Evolutionary conservation across 2,329 filamentous ascomycete genomes (phyloP).

Genomic region (Aspergillus spinulosporus): DNA sequence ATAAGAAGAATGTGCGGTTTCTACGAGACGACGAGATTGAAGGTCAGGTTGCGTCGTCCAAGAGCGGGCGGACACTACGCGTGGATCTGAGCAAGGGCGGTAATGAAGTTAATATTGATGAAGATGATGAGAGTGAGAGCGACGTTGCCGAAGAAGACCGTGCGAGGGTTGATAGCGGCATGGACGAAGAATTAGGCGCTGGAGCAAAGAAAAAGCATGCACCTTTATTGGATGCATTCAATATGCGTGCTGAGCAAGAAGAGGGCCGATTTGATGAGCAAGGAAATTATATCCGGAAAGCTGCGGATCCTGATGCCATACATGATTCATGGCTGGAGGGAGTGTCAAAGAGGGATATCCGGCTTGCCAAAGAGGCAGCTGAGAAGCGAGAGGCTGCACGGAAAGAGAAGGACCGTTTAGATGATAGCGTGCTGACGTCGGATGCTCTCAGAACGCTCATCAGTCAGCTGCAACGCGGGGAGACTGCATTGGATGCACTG

Average conservation of each 20-base stretch:
- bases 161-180: conserved; percentile 70
- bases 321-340: conserved; percentile 94
- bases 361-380: conserved; percentile 79
- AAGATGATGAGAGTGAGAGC: conserved; percentile 56
- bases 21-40: conserved; percentile 67
- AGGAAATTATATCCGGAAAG: conserved; percentile 90
- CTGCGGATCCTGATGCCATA: conserved; percentile 80
- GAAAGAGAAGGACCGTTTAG: conserved; percentile 67
- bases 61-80: conserved; percentile 68
- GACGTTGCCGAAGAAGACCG: conserved; percentile 65
- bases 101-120: conserved; percentile 61
- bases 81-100: conserved; percentile 55
- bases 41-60: conserved; percentile 74
- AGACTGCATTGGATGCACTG: conserved; percentile 85
- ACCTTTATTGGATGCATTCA: conserved; percentile 93
- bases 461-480: conserved; percentile 69
- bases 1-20: conserved; percentile 63
- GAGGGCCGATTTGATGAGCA: conserved; percentile 88
- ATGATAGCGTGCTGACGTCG: conserved; percentile 71
- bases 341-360: conserved; percentile 90
- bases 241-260: conserved; percentile 85
- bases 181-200: conserved; percentile 87
- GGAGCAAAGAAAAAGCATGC: conserved; percentile 91
- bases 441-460: conserved; percentile 77
- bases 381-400: conserved; percentile 79